Evolutionary conservation across 2,329 filamentous ascomycete species (phyloP).

Genomic region (Achaetomium macrosporum): DNA sequence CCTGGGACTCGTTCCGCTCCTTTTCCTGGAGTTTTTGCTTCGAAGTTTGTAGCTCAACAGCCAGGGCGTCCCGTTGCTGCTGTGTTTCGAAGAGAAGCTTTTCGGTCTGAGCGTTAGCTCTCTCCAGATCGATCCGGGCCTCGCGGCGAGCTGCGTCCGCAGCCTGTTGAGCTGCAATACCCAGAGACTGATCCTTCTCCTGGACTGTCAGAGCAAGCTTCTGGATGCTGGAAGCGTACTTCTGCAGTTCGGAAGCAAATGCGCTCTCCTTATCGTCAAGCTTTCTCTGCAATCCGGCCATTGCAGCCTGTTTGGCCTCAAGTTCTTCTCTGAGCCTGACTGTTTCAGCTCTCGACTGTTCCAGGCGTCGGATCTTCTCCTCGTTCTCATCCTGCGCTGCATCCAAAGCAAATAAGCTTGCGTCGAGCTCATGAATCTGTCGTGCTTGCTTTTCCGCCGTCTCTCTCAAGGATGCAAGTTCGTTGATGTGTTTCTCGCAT

Average conservation of each 20-base stretch:
- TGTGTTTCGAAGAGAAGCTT: slow-evolving; percentile 24
- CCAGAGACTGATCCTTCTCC: slow-evolving; percentile 19
- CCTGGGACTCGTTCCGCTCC: slow-evolving; percentile 6
- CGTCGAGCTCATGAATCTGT: slow-evolving; percentile 21
- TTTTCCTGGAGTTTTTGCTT: slow-evolving; percentile 21
- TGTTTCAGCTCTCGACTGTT: slow-evolving; percentile 9
- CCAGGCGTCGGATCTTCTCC: slow-evolving; percentile 6
- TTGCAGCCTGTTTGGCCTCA: slow-evolving; percentile 9
- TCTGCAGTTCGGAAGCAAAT: slow-evolving; percentile 15
- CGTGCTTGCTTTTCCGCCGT: slow-evolving; percentile 10
- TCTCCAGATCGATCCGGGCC: slow-evolving; percentile 27
- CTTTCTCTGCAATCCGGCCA: slow-evolving; percentile 19
- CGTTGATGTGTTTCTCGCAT: slow-evolving; percentile 11
- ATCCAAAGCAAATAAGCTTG: slow-evolving; percentile 13
- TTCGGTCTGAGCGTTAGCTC: slow-evolving; percentile 25
- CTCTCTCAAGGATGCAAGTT: slow-evolving; percentile 13
- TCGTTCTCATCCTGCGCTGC: slow-evolving; percentile 13
- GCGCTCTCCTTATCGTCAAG: slow-evolving; percentile 16
- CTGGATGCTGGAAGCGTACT: slow-evolving; percentile 14
- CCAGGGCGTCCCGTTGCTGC: slow-evolving; percentile 21
- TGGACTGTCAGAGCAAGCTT: slow-evolving; percentile 20
- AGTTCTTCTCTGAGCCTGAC: slow-evolving; percentile 17
- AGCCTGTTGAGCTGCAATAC: slow-evolving; percentile 21
- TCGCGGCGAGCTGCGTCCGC: slow-evolving; percentile 29
- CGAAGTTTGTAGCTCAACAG: slow-evolving; percentile 26